Evolutionary conservation across 805 yeast species (phyloP), one percentile per base, ranked within the genome.

Genomic region (Starmera caribaea): DNA sequence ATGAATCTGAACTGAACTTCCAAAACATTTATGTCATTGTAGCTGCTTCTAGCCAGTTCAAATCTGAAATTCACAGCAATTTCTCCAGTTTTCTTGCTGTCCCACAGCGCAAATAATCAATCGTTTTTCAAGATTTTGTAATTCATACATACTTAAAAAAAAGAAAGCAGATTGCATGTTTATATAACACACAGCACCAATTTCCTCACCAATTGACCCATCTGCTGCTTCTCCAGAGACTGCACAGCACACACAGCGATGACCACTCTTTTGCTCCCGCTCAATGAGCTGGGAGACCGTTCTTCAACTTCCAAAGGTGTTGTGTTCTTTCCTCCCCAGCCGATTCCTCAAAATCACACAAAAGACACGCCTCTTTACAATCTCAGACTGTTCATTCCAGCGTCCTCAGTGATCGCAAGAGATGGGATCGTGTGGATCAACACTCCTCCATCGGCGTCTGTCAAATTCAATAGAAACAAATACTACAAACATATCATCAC

Each of bases 361-460:
- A 38, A 47, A 9, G 74, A 71, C 4, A 71, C 71, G 38, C 64
- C 66, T 4, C 50, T 77, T 28, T 74, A 57, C 49, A 62, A 60
- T 8, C 63, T 90, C 38, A 68, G 78, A 34, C 65, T 90, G 43
- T 71, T 73, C 40, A 62, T 90, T 42, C 76, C 80, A 30, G 92
- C 96, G 2, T 85, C 95, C 10, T 72, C 90, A 7, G 71, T 74
- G 13, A 74, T 87, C 13, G 67, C 85, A 9, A 74, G 83, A 50
- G 75, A 77, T 28, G 96, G 92, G 6, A 62, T 67, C 8, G 66
- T 90, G 28, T 74, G 80, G 75, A 76, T 85, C 36, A 89, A 89
- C 59, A 72, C 78, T 12, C 94, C 95, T 1, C 65, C 68, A 2
- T 50, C 54, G 14, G 55, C 50, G 30, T 47, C 49, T 4, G 59